phyloP scores from a whole-genome alignment of 2,329 filamentous ascomycete genomes.

The Monosporascus sp. region DNA sequence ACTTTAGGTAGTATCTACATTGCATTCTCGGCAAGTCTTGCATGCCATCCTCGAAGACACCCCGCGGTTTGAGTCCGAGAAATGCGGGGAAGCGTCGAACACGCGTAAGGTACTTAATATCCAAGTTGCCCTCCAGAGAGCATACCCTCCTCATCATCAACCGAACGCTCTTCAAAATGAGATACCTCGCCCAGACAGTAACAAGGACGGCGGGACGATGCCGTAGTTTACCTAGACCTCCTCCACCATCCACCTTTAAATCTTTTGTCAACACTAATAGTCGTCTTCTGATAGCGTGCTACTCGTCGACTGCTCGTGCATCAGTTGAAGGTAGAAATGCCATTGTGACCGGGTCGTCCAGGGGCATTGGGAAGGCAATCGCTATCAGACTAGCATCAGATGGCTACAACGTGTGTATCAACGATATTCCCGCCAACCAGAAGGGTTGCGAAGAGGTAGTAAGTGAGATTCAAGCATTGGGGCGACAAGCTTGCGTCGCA shows the following conservation, averaged over 20 bases:
- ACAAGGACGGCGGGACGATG: background rate
- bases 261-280: background rate
- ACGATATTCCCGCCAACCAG: constrained; percentile 52
- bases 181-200: background rate
- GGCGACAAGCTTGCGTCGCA: constrained; percentile 47
- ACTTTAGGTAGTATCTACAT: too few species aligned
- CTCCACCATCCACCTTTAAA: background rate
- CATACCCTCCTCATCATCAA: background rate
- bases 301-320: constrained; percentile 14
- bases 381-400: constrained; percentile 58
- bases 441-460: constrained; percentile 46
- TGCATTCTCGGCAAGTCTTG: too few species aligned
- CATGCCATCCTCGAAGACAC: too few species aligned
- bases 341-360: constrained; percentile 24
- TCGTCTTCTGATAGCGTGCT: constrained; percentile 2
- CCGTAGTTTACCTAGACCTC: background rate
- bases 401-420: constrained; percentile 61
- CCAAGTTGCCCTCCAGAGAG: background rate
- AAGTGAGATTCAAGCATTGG: constrained; percentile 45
- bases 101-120: too few species aligned
- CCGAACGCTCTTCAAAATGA: background rate
- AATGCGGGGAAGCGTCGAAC: too few species aligned
- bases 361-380: constrained; percentile 52
- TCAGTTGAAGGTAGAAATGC: constrained; percentile 13
- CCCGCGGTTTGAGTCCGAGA: too few species aligned